Evolutionary conservation across 2,329 filamentous ascomycete species (phyloP), one percentile per base, ranked within the genome.

Genomic region (Elsinoe australis): DNA sequence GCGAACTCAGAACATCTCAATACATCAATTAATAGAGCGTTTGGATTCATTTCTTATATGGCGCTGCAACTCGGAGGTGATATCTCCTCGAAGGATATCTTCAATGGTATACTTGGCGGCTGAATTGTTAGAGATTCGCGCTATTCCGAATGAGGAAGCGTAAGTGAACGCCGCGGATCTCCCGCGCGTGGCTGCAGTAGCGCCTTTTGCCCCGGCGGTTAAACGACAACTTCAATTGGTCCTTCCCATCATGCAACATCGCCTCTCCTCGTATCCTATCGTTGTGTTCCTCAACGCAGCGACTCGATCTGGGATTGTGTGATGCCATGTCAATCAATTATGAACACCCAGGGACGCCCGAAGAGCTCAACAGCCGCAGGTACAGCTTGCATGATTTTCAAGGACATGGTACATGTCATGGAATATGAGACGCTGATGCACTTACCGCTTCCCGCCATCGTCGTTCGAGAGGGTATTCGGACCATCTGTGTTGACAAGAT

Each of bases 221-320:
- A 44, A 3, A 44, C 12, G 17, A 44, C 39, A 26, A 32, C 26
- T 14, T 29, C 39, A 44, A 44, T 44, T 44, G 39, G 39, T 24
- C 31, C 12, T 15, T 26, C 39, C 31, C 24, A 7, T 32, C n/a
- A n/a, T n/a, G n/a, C n/a, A n/a, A n/a, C n/a, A n/a, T n/a, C n/a
- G n/a, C 17, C 19, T 31, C 24, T 17, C 19, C 15, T 44, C 26
- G 39, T 44, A 32, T 31, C 22, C 39, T 29, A n/a, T n/a, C n/a
- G n/a, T n/a, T 41, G 36, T 38, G n/a, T 10, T 41, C 22, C 36
- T 26, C 18, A 22, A 21, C 21, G 8, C 21, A n/a, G 15, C 19
- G 15, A n/a, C 28, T n/a, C n/a, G n/a, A n/a, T 41, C 14, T 24
- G 12, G 14, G 22, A 41, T 5, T 18, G 12, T 26, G 22, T 41